Evolutionary conservation across 2,329 filamentous ascomycete genomes (phyloP).

Genomic region (Fusarium staphyleae): DNA sequence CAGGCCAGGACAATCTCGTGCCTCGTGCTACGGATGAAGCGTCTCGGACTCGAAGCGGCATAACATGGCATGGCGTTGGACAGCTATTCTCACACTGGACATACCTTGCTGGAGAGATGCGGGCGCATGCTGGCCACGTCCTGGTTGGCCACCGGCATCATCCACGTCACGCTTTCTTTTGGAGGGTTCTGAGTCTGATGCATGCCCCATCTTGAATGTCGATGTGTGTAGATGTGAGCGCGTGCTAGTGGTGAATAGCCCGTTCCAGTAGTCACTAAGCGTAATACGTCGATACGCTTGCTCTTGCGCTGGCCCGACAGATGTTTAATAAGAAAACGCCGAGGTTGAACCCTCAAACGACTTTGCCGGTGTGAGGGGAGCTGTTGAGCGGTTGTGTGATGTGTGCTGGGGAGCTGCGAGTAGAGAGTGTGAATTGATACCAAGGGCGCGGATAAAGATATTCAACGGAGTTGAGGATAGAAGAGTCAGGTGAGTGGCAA

Average conservation of each 20-base stretch:
- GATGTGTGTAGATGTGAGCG: constrained; percentile 11
- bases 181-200: constrained; percentile 50
- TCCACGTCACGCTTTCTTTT: constrained; percentile 59
- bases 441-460: constrained; percentile 18
- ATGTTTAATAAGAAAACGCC: constrained; percentile 2
- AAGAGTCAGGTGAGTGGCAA: constrained; percentile 33
- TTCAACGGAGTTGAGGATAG: constrained; percentile 19
- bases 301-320: constrained; percentile 13
- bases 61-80: constrained; percentile 25
- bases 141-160: constrained; percentile 50
- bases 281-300: neutral
- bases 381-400: constrained; percentile 2
- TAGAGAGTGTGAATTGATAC: constrained; percentile 1
- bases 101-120: constrained; percentile 53
- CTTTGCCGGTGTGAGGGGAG: neutral
- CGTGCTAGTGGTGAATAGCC: neutral
- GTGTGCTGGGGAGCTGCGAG: neutral
- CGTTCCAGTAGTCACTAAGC: constrained; percentile 1
- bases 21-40: constrained; percentile 29
- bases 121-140: constrained; percentile 52
- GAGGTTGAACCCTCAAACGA: constrained; percentile 17
- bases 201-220: constrained; percentile 50
- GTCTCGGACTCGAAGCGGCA: constrained; percentile 31
- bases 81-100: constrained; percentile 39
- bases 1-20: constrained; percentile 7